Evolutionary conservation across 441 rosid species (phyloP).

Genomic region (Kokia cookei): DNA sequence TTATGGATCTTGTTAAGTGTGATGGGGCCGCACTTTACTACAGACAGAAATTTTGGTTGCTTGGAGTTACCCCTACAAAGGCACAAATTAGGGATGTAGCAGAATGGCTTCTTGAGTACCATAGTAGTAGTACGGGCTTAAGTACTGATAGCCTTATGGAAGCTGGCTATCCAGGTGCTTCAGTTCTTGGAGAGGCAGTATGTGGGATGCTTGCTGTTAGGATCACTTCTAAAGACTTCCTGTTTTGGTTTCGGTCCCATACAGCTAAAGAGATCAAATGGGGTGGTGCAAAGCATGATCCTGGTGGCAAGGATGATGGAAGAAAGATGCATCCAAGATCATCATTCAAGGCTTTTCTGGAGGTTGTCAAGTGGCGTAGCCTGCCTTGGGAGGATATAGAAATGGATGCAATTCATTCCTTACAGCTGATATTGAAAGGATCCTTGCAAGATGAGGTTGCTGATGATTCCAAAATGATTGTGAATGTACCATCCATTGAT

Average conservation of each 20-base stretch:
- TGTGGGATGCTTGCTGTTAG: constrained; percentile 71
- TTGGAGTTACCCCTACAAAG: constrained; percentile 73
- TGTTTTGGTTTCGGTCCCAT: constrained; percentile 87
- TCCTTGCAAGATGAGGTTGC: constrained; percentile 49
- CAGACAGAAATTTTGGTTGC: constrained; percentile 52
- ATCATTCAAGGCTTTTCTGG: constrained; percentile 82
- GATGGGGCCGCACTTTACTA: constrained; percentile 79
- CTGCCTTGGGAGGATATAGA: constrained; percentile 80
- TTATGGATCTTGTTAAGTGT: constrained; percentile 82
- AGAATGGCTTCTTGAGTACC: constrained; percentile 63
- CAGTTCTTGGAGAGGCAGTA: constrained; percentile 56
- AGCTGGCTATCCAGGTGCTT: constrained; percentile 78
- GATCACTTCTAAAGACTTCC: constrained; percentile 58
- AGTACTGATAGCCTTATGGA: constrained; percentile 83
- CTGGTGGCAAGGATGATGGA: constrained; percentile 59
- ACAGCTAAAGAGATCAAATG: constrained; percentile 77
- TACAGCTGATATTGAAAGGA: constrained; percentile 74
- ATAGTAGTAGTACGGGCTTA: constrained; percentile 57
- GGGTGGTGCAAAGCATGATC: constrained; percentile 90
- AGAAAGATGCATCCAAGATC: constrained; percentile 85
- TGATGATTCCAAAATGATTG: constrained; percentile 42
- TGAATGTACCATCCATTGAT: constrained; percentile 38
- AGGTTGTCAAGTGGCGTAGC: constrained; percentile 68
- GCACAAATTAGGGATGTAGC: constrained; percentile 57
- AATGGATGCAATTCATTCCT: constrained; percentile 85